Base-by-base conservation (phyloP, 2,329 filamentous ascomycete species). In the Basipetospora sp. region DNA sequence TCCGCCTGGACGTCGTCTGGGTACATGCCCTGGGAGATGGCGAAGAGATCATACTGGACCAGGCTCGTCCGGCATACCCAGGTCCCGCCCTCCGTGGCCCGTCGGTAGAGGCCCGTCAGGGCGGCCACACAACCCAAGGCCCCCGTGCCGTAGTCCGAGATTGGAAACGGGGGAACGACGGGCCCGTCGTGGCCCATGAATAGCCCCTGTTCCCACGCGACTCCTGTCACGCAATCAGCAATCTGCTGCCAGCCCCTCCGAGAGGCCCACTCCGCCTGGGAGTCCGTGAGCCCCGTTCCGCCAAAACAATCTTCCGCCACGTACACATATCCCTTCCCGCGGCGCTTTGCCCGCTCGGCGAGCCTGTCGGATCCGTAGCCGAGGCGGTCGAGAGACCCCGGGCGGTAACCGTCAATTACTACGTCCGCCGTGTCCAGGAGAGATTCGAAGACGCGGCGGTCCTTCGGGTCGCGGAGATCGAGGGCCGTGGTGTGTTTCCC, bases 251-350 rank as follows among this genome's bases (percentile, higher is more conserved):
- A 83, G 5, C 78, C 78, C 4, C 75, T 69, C 3, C 77, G 63
- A 6, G 58, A 55, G 1, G 70, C 65, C 77, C 77, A 82, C 41
- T 77, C 71, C 53, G 64, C 45, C 62, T 50, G 33, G 50, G 53
- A 6, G 10, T 16, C 34, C 17, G 9, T 26, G 19, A 38, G 20
- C 9, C 38, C 38, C 10, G 38, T 34, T 11, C 38, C 38, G 1
- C 79, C 79, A 46, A 82, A 83, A 51, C 78, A 83, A 50, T 83
- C 76, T 52, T 84, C 78, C 25, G 71, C 68, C 6, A 81, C 74
- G 47, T 80, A 80, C 5, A 83, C 64, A 25, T 77, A 69, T 2
- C 77, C 78, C 48, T 67, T 73, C 3, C 69, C 65, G 14, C 76
- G 64, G 41, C 62, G 54, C 40, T 63, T 57, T 1, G 70, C 69